phyloP scores from a whole-genome alignment of 345 rosid species.

The Brassica napus region Da-Ae NC_063444.1:14315501-14316000 shows the following conservation, averaged over 20 bases:
- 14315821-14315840: conserved; percentile 44
- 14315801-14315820: conserved; percentile 42
- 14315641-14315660: conserved; percentile 10
- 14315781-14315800: conserved; percentile 40
- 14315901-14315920: conserved; percentile 39
- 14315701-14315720: not conserved
- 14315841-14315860: conserved; percentile 41
- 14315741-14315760: not conserved
- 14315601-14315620: conserved; percentile 27
- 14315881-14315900: conserved; percentile 37
- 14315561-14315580: conserved; percentile 10
- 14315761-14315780: conserved; percentile 40
- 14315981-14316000: conserved; percentile 64
- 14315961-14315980: conserved; percentile 48
- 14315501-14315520: not conserved
- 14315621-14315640: conserved; percentile 10
- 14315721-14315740: conserved; percentile 10
- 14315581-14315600: conserved; percentile 22
- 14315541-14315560: too few relatives aligned
- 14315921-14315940: conserved; percentile 35
- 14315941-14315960: conserved; percentile 31
- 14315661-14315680: conserved; percentile 16
- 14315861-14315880: conserved; percentile 39
- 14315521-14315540: not conserved
- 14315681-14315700: conserved; percentile 11